Conservation (phyloP, 257 asterid genomes). For the Solanum microdontum region DNA sequence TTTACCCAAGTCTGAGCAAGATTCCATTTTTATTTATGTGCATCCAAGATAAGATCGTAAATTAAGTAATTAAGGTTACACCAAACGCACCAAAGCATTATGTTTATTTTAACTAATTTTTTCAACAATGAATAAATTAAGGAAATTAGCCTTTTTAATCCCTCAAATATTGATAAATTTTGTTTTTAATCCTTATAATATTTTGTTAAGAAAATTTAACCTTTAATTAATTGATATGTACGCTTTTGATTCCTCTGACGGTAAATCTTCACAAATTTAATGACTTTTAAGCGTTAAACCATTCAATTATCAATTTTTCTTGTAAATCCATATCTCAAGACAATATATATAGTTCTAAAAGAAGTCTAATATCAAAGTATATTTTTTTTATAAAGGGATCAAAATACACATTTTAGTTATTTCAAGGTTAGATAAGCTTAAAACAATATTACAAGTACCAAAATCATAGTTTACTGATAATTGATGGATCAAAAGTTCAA, state of each 20-base stretch:
- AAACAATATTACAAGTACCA: background rate
- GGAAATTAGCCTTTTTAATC: background rate
- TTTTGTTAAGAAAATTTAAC: background rate
- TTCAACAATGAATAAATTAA: background rate
- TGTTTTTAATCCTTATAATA: background rate
- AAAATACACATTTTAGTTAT: background rate
- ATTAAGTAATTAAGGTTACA: background rate
- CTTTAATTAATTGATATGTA: background rate
- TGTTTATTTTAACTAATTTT: background rate
- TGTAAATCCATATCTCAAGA: background rate
- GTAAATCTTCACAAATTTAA: background rate
- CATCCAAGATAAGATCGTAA: background rate
- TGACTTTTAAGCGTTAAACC: background rate
- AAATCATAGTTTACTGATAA: background rate
- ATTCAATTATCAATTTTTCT: background rate
- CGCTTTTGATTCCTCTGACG: background rate
- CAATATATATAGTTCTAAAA: background rate
- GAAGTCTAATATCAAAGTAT: background rate
- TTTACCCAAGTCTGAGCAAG: background rate
- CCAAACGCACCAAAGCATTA: background rate
- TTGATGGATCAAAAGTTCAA: background rate
- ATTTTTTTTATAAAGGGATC: background rate
- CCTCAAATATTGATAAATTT: background rate
- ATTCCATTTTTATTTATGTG: background rate
- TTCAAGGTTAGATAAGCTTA: background rate